Conservation (phyloP, 805 yeast genomes). For the Kockiozyma suomiensis region DNA sequence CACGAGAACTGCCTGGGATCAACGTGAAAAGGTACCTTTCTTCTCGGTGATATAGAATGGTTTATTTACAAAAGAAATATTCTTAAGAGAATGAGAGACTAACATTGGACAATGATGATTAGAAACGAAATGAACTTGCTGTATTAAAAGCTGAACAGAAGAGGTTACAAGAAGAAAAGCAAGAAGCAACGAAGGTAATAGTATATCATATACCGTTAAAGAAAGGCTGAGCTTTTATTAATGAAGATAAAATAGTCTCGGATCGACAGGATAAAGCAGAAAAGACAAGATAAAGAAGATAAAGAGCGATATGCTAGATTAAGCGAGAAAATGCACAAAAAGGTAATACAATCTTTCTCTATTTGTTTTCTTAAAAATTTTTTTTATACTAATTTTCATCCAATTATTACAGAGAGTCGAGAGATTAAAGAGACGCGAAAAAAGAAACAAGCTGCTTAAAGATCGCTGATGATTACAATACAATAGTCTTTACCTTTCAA, state of each 20-base stretch:
- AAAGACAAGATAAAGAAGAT: slow-evolving; percentile 68
- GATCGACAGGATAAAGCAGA: slow-evolving; percentile 60
- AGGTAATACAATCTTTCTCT: slow-evolving; percentile 47
- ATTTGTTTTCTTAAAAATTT: background rate
- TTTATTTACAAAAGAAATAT: too few relatives aligned
- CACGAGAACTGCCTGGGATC: slow-evolving; percentile 62
- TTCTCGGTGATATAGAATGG: too few relatives aligned
- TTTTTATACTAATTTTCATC: background rate
- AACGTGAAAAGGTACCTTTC: slow-evolving; percentile 63
- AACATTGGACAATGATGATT: too few relatives aligned
- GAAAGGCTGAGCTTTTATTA: too few relatives aligned
- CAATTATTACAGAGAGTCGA: slow-evolving; percentile 59
- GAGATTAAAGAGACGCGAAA: slow-evolving; percentile 84
- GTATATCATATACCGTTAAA: too few relatives aligned
- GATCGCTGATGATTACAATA: slow-evolving; percentile 81
- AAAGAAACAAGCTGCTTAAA: slow-evolving; percentile 89
- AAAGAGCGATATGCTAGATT: slow-evolving; percentile 81
- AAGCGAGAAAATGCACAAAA: slow-evolving; percentile 86
- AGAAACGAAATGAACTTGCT: slow-evolving; percentile 59
- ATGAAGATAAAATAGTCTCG: slow-evolving; percentile 46
- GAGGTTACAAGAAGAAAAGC: slow-evolving; percentile 72
- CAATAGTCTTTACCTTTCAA: too few relatives aligned
- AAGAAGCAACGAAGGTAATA: slow-evolving; percentile 54
- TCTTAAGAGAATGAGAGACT: background rate
- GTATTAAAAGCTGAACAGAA: slow-evolving; percentile 69